A percentile compares a stretch with the other conserved stretches of the same genome.
Conservation (phyloP, 805 yeast species). For the Teunomyces funiuensis region DNA sequence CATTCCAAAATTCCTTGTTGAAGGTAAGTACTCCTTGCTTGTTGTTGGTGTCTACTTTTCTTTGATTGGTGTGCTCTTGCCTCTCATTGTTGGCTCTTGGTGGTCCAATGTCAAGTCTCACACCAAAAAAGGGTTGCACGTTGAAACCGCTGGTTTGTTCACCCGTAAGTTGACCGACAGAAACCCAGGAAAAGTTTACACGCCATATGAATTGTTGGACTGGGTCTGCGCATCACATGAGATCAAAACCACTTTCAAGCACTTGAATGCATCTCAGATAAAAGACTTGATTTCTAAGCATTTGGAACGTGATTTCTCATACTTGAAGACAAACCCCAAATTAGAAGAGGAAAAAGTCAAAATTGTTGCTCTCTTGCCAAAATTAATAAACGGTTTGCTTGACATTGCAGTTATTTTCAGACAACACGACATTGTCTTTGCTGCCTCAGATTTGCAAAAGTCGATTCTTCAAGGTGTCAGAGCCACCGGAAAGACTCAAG, state of each 20-base stretch:
- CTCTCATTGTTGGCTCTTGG: conserved; percentile 81
- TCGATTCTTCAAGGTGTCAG: conserved; percentile 74
- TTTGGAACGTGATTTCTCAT: conserved; percentile 48
- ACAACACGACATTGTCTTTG: conserved; percentile 60
- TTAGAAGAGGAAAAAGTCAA: conserved; percentile 45
- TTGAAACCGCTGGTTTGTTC: conserved; percentile 77
- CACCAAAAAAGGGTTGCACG: conserved; percentile 81
- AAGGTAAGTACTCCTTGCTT: conserved; percentile 69
- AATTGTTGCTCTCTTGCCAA: conserved; percentile 63
- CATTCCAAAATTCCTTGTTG: conserved; percentile 85
- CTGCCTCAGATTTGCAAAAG: conserved; percentile 66
- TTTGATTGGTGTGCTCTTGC: conserved; percentile 76
- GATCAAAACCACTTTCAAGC: conserved; percentile 44
- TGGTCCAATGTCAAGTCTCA: conserved; percentile 81
- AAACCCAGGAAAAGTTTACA: conserved; percentile 65
- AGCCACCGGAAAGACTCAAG: conserved; percentile 52
- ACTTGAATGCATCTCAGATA: conserved; percentile 47
- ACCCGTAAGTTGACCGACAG: conserved; percentile 71
- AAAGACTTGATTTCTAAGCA: conserved; percentile 54
- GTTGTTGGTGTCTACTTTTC: conserved; percentile 63
- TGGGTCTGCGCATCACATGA: conserved; percentile 71
- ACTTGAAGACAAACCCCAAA: conserved; percentile 18
- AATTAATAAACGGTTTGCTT: conserved; percentile 65
- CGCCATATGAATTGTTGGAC: conserved; percentile 55
- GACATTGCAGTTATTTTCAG: conserved; percentile 84